phyloP scores from a whole-genome alignment of 768 basidiomycete species.

The Termitomyces sp. region DNA sequence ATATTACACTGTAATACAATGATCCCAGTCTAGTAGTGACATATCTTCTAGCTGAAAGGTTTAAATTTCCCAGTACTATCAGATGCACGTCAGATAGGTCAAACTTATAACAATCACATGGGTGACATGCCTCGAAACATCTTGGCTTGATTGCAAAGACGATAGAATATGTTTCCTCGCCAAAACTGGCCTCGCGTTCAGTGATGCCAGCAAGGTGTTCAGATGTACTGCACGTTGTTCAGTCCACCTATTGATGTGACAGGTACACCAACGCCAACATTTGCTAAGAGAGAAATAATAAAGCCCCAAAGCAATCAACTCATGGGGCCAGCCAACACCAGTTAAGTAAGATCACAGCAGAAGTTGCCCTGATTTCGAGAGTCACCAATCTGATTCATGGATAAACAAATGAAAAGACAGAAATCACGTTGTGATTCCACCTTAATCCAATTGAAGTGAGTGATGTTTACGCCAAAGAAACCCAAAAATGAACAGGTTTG shows the following conservation, averaged over 20 bases:
- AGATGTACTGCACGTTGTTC: too few species aligned
- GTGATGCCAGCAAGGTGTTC: too few species aligned
- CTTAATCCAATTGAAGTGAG: not conserved
- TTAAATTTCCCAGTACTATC: not conserved
- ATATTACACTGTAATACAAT: not conserved
- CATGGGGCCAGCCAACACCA: not conserved
- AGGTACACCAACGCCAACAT: not conserved
- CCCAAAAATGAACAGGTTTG: not conserved
- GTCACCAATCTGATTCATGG: not conserved
- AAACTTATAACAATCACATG: too few species aligned
- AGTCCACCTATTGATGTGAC: too few species aligned
- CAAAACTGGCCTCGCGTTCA: too few species aligned
- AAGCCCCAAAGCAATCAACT: not conserved
- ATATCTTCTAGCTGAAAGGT: not conserved
- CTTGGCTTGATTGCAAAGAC: not conserved
- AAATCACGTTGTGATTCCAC: not conserved
- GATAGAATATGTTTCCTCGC: not conserved
- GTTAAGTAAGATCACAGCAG: not conserved
- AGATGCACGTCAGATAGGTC: not conserved
- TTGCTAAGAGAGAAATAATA: constrained; percentile 5
- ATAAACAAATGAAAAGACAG: not conserved
- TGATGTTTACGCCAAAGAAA: not conserved
- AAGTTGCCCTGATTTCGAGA: not conserved
- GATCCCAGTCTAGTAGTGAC: not conserved
- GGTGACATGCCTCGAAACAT: not conserved